These are phyloP conservation scores for Coemansia sp. DNA, from an alignment of 192 early-diverging fungal species.

Conservation along the genomic window DNA sequence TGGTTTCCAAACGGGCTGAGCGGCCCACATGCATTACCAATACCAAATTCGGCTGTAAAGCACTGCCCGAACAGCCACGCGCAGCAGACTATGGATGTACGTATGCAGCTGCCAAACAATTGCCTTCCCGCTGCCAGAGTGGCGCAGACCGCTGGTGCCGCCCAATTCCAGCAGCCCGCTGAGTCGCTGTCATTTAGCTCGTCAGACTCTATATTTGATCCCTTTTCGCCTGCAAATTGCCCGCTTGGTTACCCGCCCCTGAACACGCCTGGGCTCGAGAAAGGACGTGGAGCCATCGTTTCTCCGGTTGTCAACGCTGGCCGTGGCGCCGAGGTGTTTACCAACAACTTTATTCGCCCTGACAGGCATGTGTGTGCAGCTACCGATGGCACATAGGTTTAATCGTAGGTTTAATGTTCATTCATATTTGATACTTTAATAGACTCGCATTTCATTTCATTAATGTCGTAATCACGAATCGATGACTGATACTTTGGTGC, in stretches of 20 bases:
- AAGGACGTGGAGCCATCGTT: neutral
- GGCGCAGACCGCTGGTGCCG: conserved; percentile 18
- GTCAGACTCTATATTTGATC: conserved; percentile 20
- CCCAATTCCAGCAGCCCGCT: conserved; percentile 5
- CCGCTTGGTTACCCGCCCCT: conserved; percentile 21
- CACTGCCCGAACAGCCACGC: neutral
- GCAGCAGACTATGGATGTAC: neutral
- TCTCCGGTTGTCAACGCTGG: neutral
- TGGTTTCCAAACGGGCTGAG: conserved; percentile 16
- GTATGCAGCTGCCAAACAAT: conserved; percentile 10
- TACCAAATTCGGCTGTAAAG: neutral
- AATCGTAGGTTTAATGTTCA: neutral
- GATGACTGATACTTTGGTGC: too few relatives aligned
- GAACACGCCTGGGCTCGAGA: conserved; percentile 2
- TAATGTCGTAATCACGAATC: neutral
- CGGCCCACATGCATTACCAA: conserved; percentile 9
- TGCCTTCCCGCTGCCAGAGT: conserved; percentile 1
- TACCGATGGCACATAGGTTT: neutral
- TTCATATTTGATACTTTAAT: neutral
- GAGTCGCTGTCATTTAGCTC: conserved; percentile 26
- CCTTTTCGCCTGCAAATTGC: conserved; percentile 3
- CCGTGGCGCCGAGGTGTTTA: neutral
- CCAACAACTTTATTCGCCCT: neutral
- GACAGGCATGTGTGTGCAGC: neutral
- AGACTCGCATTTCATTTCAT: neutral